Evolutionary conservation across 257 asterid genomes (phyloP).

Genomic region (Lycium ferocissimum): DNA sequence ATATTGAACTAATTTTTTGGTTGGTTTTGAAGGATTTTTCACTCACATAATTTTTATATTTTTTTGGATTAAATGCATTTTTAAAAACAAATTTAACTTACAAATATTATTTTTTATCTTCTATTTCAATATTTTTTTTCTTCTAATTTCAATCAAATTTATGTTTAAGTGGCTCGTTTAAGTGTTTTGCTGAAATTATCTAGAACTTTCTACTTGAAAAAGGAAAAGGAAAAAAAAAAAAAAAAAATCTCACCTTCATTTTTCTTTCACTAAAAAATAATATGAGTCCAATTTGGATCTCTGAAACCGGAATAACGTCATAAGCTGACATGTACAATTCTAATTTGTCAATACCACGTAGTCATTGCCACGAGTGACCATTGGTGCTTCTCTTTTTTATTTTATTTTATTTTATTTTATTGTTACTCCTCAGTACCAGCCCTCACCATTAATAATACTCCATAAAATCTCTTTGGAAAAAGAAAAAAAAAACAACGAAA

Average conservation of each 20-base stretch:
- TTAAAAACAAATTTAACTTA: too few species aligned
- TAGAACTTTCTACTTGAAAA: background rate
- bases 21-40: too few species aligned
- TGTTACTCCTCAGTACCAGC: background rate
- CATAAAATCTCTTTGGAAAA: background rate
- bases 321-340: slow-evolving; percentile 40
- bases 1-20: too few species aligned
- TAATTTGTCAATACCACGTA: slow-evolving; percentile 53
- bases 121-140: background rate
- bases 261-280: background rate
- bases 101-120: too few species aligned
- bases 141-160: background rate
- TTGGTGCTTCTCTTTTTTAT: background rate
- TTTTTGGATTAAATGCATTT: too few species aligned
- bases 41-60: too few species aligned
- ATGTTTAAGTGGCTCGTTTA: background rate
- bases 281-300: slow-evolving; percentile 2
- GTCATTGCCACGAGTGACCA: background rate
- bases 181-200: background rate
- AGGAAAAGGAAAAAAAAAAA: background rate
- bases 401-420: background rate
- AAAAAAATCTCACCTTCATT: background rate
- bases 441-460: slow-evolving; percentile 23
- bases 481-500: background rate
- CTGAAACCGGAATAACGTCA: slow-evolving; percentile 10